Evolutionary conservation across 2,329 filamentous ascomycete genomes (phyloP).

Genomic region (Mollisia scopiformis): DNA sequence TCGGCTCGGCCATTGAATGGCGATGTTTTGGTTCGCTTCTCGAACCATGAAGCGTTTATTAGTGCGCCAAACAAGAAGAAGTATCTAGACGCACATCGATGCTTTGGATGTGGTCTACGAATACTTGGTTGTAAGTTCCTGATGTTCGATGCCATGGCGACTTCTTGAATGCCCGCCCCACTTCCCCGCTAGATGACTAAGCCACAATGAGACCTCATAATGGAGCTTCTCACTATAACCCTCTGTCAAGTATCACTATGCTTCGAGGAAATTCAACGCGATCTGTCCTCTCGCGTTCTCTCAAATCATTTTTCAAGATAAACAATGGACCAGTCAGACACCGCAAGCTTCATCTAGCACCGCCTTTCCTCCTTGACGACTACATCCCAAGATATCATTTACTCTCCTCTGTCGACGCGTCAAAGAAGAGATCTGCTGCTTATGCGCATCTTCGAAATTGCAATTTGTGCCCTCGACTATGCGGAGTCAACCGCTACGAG

Average conservation of each 20-base stretch:
- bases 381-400: conserved; percentile 75
- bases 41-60: background rate
- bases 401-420: conserved; percentile 67
- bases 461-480: conserved; percentile 79
- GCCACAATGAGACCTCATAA: background rate
- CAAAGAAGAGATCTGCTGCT: conserved; percentile 73
- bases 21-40: background rate
- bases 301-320: background rate
- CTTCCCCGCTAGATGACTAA: background rate
- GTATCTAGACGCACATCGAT: background rate
- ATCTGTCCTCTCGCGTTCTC: background rate
- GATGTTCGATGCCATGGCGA: conserved; percentile 1
- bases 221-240: background rate
- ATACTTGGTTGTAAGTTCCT: background rate
- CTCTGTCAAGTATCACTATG: background rate
- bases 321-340: background rate
- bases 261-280: background rate
- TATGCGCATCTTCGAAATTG: conserved; percentile 78
- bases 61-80: background rate
- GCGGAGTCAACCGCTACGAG: conserved; percentile 80
- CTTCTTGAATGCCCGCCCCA: background rate
- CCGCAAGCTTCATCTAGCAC: conserved; percentile 52
- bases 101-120: background rate
- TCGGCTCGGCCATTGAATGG: conserved; percentile 37
- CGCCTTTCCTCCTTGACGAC: conserved; percentile 72